Evolutionary conservation across 305 asterid genomes (phyloP), one percentile per base, ranked within the genome.

Genomic region (Caryopteris hybrid): DNA sequence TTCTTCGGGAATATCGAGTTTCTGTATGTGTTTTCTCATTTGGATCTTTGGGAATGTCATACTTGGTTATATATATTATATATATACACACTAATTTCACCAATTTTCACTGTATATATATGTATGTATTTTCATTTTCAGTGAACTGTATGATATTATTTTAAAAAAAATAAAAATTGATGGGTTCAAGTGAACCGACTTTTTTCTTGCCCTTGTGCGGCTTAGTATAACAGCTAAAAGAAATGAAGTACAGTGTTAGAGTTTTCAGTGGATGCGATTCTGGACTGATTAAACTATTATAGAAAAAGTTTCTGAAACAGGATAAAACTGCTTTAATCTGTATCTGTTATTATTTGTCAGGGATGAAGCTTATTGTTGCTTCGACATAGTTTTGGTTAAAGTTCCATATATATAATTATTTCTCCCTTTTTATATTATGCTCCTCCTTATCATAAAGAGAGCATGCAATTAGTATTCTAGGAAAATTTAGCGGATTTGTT

Each of bases 401-500:
- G 12, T 59, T 58, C 52, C 38, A 4, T 48, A 29, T 46, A 63
- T 25, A n/a, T 51, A 14, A 7, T 60, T 34, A 25, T 17, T 34
- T 25, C 45, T 17, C 25, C 54, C 29, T 20, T 70, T 46, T 17
- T 43, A n/a, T 34, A n/a, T 58, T 71, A 46, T 47, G 25, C 39
- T 51, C n/a, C n/a, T n/a, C n/a, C 39, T 47, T 42, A 23, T 38
- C 2, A 41, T 57, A 10, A 8, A 5, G 22, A 34, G 11, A 16
- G 17, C 51, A 25, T 62, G 11, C 23, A 59, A 17, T 14, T 18
- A 8, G 10, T n/a, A 8, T 65, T 41, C 25, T 54, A 9, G 62
- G 47, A 27, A 21, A 48, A 75, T 36, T 41, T 56, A 13, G 64
- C 79, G 74, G 56, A 78, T 54, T 22, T 71, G 74, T 41, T 74